These are phyloP conservation scores for Cyberlindnera petersonii DNA, from an alignment of 805 yeast species.

Conservation along the genomic window DNA sequence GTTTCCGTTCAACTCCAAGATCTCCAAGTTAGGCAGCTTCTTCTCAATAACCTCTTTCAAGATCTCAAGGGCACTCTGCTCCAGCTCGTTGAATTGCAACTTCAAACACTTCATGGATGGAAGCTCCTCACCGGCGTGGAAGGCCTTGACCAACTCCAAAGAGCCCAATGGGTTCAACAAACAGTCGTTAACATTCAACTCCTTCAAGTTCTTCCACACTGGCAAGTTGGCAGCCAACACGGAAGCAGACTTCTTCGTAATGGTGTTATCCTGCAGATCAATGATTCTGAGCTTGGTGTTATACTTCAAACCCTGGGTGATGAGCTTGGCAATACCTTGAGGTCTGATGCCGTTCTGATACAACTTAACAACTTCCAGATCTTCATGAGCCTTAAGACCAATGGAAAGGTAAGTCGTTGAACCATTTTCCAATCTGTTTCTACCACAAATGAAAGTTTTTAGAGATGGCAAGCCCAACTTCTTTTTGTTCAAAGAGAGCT, in stretches of 20 bases:
- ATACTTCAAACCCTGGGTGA: slow-evolving; percentile 64
- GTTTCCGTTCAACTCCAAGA: slow-evolving; percentile 89
- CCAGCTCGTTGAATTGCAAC: slow-evolving; percentile 87
- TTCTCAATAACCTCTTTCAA: slow-evolving; percentile 51
- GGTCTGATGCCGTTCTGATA: slow-evolving; percentile 98
- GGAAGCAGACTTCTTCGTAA: slow-evolving; percentile 64
- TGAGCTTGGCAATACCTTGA: slow-evolving; percentile 74
- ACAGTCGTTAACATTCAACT: slow-evolving; percentile 86
- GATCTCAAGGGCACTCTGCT: slow-evolving; percentile 55
- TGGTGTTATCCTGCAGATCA: slow-evolving; percentile 94
- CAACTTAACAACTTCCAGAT: slow-evolving; percentile 68
- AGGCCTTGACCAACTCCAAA: slow-evolving; percentile 45
- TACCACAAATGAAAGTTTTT: slow-evolving; percentile 90
- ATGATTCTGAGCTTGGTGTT: slow-evolving; percentile 60
- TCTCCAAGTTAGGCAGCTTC: slow-evolving; percentile 56
- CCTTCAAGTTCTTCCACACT: slow-evolving; percentile 64
- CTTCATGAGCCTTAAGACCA: slow-evolving; percentile 77
- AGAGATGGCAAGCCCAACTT: slow-evolving; percentile 44
- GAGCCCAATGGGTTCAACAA: slow-evolving; percentile 80
- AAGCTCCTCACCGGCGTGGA: slow-evolving; percentile 37
- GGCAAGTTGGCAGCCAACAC: slow-evolving; percentile 59
- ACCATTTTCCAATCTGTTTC: slow-evolving; percentile 96
- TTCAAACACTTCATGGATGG: slow-evolving; percentile 53
- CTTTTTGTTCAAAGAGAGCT: slow-evolving; percentile 62
- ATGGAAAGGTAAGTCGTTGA: slow-evolving; percentile 80